phyloP scores from a whole-genome alignment of 2,329 filamentous ascomycete genomes.

The Hymenoscyphus albidus region DNA sequence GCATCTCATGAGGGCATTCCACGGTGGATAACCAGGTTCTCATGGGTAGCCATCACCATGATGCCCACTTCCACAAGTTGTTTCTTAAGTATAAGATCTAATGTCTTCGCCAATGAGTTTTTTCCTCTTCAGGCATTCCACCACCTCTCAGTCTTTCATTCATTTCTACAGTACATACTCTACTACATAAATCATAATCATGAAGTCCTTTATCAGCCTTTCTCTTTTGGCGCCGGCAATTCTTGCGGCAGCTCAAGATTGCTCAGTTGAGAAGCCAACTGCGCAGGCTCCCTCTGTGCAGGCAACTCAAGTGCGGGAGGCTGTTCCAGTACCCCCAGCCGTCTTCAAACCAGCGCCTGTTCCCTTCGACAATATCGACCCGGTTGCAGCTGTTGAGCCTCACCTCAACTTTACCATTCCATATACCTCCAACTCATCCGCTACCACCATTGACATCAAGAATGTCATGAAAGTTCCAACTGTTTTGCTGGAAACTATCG shows the following conservation, averaged over 20 bases:
- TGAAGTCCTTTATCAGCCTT: constrained; percentile 16
- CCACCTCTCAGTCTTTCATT: constrained; percentile 7
- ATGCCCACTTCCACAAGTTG: background rate
- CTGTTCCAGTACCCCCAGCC: background rate
- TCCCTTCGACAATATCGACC: constrained; percentile 16
- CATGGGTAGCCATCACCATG: background rate
- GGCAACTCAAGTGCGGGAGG: background rate
- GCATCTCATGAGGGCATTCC: background rate
- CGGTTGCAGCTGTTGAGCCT: constrained; percentile 14
- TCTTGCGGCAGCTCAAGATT: constrained; percentile 12
- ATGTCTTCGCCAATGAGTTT: background rate
- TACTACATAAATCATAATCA: constrained; percentile 6
- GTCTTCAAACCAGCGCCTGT: constrained; percentile 18
- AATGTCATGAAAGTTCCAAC: constrained; percentile 32
- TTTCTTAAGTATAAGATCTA: constrained; percentile 7
- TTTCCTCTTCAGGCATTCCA: constrained; percentile 5
- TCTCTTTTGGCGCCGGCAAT: constrained; percentile 12
- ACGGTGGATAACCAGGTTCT: constrained; percentile 1
- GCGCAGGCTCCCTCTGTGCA: background rate
- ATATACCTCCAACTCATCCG: constrained; percentile 19
- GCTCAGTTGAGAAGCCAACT: constrained; percentile 6
- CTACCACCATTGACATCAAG: constrained; percentile 25
- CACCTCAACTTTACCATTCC: constrained; percentile 18
- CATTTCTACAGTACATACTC: background rate
- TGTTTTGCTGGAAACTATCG: constrained; percentile 36